Evolutionary conservation across 192 early-diverging fungal species (phyloP), one percentile per base, ranked within the genome.

Genomic region (Dissophora globulifera): DNA sequence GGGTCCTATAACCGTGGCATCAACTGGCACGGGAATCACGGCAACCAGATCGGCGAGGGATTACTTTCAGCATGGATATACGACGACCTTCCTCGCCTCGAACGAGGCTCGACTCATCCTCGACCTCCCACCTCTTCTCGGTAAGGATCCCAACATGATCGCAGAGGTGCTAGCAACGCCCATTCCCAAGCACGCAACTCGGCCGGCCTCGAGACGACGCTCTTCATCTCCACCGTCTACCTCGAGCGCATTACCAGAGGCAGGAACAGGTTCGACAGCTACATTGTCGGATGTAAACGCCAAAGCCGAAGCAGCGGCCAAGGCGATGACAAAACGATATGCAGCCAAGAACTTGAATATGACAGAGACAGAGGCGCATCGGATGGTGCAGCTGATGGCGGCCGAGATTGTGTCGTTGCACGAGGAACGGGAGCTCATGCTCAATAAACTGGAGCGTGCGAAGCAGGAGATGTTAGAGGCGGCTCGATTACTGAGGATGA

Each of bases 261-360:
- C 43, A 32, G 16, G 3, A 48, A 19, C 27, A 46, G 12, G 27
- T 27, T 31, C 20, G 9, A 58, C 13, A 38, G 7, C n/a, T 32
- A 25, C 32, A 38, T 7, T 59, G 4, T 45, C 55, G 15, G 47
- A 59, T 2, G 23, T 64, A 25, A 31, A 56, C 29, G 54, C 30
- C 22, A 63, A 74, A 49, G 70, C 70, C 2, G 56, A 60, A 12
- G 2, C 31, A 20, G 54, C 70, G 25, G 70, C 70, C 4, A 55
- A 75, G 43, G 70, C 62, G 3, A 75, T 75, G 70, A 75, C 70
- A 15, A 52, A 75, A 50, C 70, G 62, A 15, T 65, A 75, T 54
- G 35, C 62, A 4, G 60, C 56, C 43, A 75, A 75, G 62, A 75
- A 75, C 16, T 20, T 75, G 19, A 75, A 75, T 50, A 75, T 75